These are phyloP conservation scores for Acrocalymma vagum DNA, from an alignment of 2,329 filamentous ascomycete genomes.

Conservation along the genomic window DNA sequence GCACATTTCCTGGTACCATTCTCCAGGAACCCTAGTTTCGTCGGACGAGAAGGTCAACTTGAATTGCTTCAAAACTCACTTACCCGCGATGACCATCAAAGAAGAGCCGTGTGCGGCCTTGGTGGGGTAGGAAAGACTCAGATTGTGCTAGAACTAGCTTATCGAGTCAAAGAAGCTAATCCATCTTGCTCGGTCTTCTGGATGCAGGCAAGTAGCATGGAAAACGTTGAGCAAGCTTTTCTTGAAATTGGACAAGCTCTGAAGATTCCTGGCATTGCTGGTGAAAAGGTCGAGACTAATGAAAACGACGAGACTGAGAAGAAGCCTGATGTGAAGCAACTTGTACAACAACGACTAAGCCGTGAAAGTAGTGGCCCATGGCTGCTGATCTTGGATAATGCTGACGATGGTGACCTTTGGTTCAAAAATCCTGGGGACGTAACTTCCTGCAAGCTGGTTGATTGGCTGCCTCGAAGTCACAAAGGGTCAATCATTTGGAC, in stretches of 20 bases:
- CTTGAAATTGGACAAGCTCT: background rate
- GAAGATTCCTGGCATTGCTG: background rate
- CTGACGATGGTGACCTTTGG: background rate
- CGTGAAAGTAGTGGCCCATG: slow-evolving; percentile 10
- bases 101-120: slow-evolving; percentile 18
- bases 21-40: slow-evolving; percentile 5
- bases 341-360: background rate
- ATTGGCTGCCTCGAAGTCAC: slow-evolving; percentile 1
- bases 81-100: slow-evolving; percentile 14
- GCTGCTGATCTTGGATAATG: slow-evolving; percentile 4
- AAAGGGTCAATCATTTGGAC: background rate
- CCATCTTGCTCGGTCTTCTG: slow-evolving; percentile 22
- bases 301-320: slow-evolving; percentile 15
- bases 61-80: slow-evolving; percentile 19
- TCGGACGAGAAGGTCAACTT: slow-evolving; percentile 10
- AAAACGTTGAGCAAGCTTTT: slow-evolving; percentile 19
- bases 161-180: slow-evolving; percentile 18
- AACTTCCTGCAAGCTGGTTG: slow-evolving; percentile 20
- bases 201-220: slow-evolving; percentile 21
- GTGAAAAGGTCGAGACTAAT: too few relatives aligned
- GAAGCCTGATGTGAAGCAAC: slow-evolving; percentile 3
- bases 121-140: slow-evolving; percentile 31
- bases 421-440: background rate
- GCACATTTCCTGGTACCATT: background rate
- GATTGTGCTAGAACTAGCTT: slow-evolving; percentile 33